phyloP scores from a whole-genome alignment of 1,139 yeast species.

The Casaregolazyma lundiana region DNA sequence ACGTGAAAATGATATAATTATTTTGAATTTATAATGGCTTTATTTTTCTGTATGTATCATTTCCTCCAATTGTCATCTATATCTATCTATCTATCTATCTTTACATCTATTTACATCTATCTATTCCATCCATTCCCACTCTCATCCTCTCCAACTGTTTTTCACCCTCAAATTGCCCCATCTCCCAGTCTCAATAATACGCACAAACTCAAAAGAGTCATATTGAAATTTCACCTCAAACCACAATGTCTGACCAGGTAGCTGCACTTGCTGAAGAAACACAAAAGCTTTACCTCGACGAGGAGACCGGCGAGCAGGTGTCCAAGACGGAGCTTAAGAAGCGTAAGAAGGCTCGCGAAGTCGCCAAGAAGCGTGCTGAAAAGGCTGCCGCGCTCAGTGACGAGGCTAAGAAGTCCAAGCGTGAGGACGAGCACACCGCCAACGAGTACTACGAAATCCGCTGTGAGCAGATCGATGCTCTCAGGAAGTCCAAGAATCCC shows the following conservation, averaged over 20 bases:
- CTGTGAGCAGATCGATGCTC: constrained; percentile 80
- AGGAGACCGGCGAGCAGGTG: constrained; percentile 92
- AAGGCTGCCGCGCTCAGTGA: constrained; percentile 67
- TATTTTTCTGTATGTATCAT: too few species aligned
- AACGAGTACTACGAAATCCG: constrained; percentile 87
- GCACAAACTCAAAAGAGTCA: neutral
- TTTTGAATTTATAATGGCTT: too few species aligned
- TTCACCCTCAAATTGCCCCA: too few species aligned
- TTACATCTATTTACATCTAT: too few species aligned
- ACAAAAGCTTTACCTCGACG: constrained; percentile 86
- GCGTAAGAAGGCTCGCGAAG: constrained; percentile 85
- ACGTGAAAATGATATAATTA: too few species aligned
- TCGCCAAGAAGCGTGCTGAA: constrained; percentile 82
- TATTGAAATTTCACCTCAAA: neutral
- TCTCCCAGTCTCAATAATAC: neutral
- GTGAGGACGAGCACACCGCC: constrained; percentile 87
- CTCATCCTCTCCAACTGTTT: too few species aligned
- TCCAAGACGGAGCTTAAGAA: constrained; percentile 95
- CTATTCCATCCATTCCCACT: too few species aligned
- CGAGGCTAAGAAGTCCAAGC: constrained; percentile 55
- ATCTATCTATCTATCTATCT: neutral
- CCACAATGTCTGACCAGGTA: constrained; percentile 10
- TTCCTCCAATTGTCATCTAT: neutral
- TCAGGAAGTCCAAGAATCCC: constrained; percentile 65
- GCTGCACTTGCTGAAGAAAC: constrained; percentile 65